phyloP scores from a whole-genome alignment of 2,329 filamentous ascomycete genomes.

The Trichoderma endophyticum region DNA sequence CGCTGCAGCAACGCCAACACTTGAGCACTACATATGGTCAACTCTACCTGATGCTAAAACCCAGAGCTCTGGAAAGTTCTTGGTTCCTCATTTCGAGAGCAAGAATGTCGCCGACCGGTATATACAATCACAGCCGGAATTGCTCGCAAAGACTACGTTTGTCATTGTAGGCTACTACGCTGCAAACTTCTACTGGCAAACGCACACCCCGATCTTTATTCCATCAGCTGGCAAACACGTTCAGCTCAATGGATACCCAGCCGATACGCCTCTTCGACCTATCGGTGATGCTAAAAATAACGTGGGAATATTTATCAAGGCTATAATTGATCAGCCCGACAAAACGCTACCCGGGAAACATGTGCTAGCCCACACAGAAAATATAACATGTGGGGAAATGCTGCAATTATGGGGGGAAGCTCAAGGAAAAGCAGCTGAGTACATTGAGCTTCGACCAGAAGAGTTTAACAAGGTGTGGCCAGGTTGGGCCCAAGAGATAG shows the following conservation, averaged over 20 bases:
- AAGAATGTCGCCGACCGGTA: background rate
- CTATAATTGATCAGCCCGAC: background rate
- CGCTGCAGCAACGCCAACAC: background rate
- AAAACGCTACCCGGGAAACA: background rate
- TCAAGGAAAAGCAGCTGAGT: background rate
- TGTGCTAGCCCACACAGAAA: background rate
- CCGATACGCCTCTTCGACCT: background rate
- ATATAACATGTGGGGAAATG: background rate
- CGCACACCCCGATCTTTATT: background rate
- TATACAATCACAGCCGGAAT: background rate
- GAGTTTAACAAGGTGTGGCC: background rate
- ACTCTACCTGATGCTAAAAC: background rate
- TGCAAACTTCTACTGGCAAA: background rate
- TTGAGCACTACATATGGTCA: background rate
- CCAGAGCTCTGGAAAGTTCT: background rate
- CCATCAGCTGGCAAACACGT: background rate
- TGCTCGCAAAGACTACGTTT: background rate
- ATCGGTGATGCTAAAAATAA: background rate
- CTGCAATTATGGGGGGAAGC: background rate
- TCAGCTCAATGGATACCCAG: background rate
- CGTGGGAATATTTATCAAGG: background rate
- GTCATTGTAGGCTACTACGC: background rate
- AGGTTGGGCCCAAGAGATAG: background rate
- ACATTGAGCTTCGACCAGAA: background rate
- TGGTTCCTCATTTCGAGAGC: background rate